A percentile compares a stretch with the other conserved stretches of the same genome.
These are phyloP conservation scores for Colletotrichum lindemuthianum DNA, from an alignment of 2,329 filamentous ascomycete species.

Conservation along the genomic window DNA sequence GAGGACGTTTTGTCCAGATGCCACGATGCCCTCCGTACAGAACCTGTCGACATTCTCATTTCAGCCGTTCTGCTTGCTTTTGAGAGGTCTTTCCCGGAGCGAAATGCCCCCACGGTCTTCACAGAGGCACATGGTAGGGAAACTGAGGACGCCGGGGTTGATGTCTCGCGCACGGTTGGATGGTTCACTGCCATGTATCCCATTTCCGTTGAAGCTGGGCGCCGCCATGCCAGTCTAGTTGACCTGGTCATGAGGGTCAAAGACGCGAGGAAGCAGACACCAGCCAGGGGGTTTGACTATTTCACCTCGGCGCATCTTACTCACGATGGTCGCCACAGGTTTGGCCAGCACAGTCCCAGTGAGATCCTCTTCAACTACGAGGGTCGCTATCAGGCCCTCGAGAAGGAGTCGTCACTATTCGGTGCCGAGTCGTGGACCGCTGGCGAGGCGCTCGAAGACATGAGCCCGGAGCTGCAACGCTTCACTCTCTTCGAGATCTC, in stretches of 20 bases:
- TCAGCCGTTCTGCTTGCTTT: conserved; percentile 45
- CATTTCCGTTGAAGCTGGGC: conserved; percentile 33
- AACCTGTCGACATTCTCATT: conserved; percentile 48
- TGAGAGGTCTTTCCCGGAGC: conserved; percentile 42
- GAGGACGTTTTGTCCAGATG: conserved; percentile 37
- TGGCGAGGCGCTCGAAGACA: conserved; percentile 15
- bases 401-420: conserved; percentile 45
- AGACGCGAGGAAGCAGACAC: conserved; percentile 35
- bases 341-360: conserved; percentile 46
- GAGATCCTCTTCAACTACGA: conserved; percentile 63
- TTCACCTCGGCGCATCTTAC: conserved; percentile 2
- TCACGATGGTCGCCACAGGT: background rate
- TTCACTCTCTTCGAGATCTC: conserved; percentile 16
- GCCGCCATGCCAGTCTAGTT: background rate
- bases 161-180: conserved; percentile 47
- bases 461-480: conserved; percentile 4
- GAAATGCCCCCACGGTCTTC: conserved; percentile 43
- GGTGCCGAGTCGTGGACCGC: conserved; percentile 11
- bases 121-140: conserved; percentile 51
- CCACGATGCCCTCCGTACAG: conserved; percentile 43
- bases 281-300: conserved; percentile 26
- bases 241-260: conserved; percentile 38
- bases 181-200: conserved; percentile 52
- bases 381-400: conserved; percentile 56
- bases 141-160: conserved; percentile 40